Base-by-base conservation (phyloP, 2,329 filamentous ascomycete species). In the Penicillium occitanis region DNA sequence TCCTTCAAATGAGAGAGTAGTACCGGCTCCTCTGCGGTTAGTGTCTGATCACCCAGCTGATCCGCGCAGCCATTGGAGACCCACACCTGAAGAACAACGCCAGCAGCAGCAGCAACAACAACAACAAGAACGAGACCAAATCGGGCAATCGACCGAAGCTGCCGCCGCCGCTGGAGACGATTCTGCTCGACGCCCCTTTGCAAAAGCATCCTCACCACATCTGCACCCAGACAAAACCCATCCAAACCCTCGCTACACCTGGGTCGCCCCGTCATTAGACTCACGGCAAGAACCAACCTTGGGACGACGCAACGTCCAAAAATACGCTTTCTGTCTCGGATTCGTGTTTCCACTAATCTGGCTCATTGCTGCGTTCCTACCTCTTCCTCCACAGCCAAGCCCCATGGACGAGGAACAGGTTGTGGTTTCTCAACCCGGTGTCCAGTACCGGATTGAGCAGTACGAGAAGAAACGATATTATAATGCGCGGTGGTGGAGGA, bases 291-390 rank as follows among this genome's bases (percentile, higher is more conserved):
- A 85, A 42, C 84, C 85, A 17, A 73, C 87, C 3, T 83, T 90
- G 69, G 88, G 88, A 61, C 85, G 86, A 69, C 86, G 90, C 68
- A 93, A 93, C 73, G 79, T 88, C 57, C 92, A 96, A 76, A 85
- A 94, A 35, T 81, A 90, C 62, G 81, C 91, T 59, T 96, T 96
- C 78, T 87, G 88, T 64, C 50, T 90, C 57, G 92, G 92, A 28
- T 96, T 96, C 73, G 80, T 94, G 57, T 87, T 92, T 73, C 92
- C 91, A 5, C 84, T 92, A 90, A 90, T 89, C 64, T 96, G 92
- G 92, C 91, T 94, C 80, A 82, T 92, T 69, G 92, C 89, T 1
- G 86, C 91, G 0, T 84, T 93, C 63, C 81, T 95, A 13, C 91
- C 91, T 0, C 78, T 96, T 6, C 91, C 91, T 10, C 80, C 81